Evolutionary conservation across 73 alveolate species (phyloP).

Genomic region (Durusdinium trenchii): DNA sequence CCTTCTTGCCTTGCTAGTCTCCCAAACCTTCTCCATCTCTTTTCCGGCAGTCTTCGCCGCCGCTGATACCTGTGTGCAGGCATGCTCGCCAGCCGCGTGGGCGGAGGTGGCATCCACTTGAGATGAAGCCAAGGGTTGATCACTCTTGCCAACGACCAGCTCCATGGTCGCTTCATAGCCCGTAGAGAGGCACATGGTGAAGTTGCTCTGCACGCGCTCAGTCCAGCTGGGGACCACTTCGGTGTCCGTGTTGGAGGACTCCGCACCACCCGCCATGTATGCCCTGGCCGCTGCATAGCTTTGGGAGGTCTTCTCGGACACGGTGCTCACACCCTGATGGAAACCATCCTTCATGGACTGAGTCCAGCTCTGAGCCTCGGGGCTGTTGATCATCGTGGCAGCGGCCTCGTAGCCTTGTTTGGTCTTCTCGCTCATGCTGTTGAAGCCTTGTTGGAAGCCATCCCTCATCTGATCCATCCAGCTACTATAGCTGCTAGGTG

Average conservation of each 20-base stretch:
- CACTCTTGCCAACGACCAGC: conserved; percentile 30
- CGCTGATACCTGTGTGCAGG: too few relatives aligned
- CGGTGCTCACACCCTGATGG: conserved; percentile 51
- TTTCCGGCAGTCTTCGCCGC: too few relatives aligned
- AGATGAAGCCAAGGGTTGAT: neutral
- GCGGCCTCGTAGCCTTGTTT: conserved; percentile 54
- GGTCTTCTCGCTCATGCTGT: conserved; percentile 37
- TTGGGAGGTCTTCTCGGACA: conserved; percentile 18
- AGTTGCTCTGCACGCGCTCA: neutral
- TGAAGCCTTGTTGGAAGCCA: conserved; percentile 40
- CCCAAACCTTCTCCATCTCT: neutral
- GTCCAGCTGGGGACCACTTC: too few relatives aligned
- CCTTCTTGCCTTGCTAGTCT: conserved; percentile 38
- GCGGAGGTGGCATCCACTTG: neutral
- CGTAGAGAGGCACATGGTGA: conserved; percentile 46
- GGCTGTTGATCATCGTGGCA: conserved; percentile 12
- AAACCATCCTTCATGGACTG: too few relatives aligned
- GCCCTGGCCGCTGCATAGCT: conserved; percentile 40
- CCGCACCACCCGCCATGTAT: too few relatives aligned
- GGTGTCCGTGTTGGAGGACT: too few relatives aligned
- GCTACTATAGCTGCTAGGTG: too few relatives aligned
- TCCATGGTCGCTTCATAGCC: conserved; percentile 45
- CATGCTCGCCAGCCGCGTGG: too few relatives aligned
- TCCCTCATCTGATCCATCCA: too few relatives aligned
- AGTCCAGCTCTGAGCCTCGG: too few relatives aligned